Evolutionary conservation across 495 filamentous ascomycete genomes (phyloP).

Genomic region (Lepidopterella palustris): DNA sequence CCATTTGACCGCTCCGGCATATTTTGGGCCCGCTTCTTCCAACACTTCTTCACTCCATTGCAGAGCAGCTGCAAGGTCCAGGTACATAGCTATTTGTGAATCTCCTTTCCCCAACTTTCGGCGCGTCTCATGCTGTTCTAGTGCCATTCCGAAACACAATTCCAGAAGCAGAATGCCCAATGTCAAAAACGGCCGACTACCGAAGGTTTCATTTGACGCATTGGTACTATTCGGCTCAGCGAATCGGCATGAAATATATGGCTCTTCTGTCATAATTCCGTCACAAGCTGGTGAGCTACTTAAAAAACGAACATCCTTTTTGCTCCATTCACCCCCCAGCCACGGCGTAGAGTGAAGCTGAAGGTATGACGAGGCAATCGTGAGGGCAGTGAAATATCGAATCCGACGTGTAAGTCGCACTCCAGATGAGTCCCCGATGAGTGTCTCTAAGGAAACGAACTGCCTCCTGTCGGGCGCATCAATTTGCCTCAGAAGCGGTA

Average conservation of each 20-base stretch:
- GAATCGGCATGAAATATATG: background rate
- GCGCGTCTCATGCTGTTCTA: conserved; percentile 2
- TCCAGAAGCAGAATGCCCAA: conserved; percentile 10
- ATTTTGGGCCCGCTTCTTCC: background rate
- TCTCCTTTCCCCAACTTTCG: background rate
- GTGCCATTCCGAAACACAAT: conserved; percentile 2
- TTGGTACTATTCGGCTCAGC: background rate
- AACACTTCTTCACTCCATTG: background rate
- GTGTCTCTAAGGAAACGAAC: background rate
- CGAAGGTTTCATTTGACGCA: background rate
- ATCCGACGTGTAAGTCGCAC: background rate
- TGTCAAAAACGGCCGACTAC: background rate
- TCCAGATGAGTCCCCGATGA: background rate
- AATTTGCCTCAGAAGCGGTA: background rate
- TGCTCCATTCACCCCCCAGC: background rate
- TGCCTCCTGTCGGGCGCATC: background rate
- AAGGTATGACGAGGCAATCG: conserved; percentile 6
- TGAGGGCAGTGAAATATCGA: conserved; percentile 7
- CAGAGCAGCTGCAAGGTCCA: background rate
- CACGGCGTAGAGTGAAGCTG: conserved; percentile 12
- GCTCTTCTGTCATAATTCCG: background rate
- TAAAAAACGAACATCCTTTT: conserved; percentile 1
- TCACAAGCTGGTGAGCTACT: background rate
- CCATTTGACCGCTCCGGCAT: background rate
- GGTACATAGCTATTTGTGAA: background rate